Evolutionary conservation across 1,284 basidiomycete species (phyloP), one percentile per base, ranked within the genome.

Genomic region (Microbotryum lychnidis-dioicae): DNA sequence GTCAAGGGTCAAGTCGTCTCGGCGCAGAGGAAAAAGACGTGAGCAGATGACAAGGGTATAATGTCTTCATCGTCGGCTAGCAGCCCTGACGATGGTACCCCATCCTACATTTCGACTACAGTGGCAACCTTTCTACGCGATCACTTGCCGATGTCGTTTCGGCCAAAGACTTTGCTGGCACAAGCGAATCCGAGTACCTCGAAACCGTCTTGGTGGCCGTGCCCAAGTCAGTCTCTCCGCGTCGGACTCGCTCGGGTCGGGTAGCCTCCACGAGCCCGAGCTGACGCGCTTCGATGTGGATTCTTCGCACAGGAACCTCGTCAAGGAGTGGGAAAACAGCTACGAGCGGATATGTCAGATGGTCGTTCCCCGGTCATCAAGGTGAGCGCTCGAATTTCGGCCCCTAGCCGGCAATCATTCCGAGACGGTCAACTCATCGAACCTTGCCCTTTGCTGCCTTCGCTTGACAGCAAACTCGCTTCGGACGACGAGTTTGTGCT

Each of bases 311-410:
- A 96, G 92, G 77, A 86, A 83, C 72, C 77, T 84, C 20, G 79
- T 83, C 50, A 96, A 94, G 75, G 89, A 92, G 25, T 99, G 94
- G 93, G 85, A 84, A 67, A 72, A 78, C 29, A 87, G 84, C 71
- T 99, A 99, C 74, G 96, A 99, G 79, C 82, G 87, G 52, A 76
- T 99, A 57, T 81, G 89, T 0, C 69, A 80, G 31, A 92, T 97
- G 89, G 87, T 98, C 2, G 96, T 99, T 1, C 96, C 96, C n/a
- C 83, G 96, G 61, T 94, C 91, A 49, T 87, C 92, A 53, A 81
- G 78, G 91, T 91, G 76, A 71, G 83, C 79, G 1, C 16, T 56
- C 29, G 1, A 20, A 21, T 9, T 23, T 51, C 47, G 14, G 37
- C 27, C 37, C 37, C 37, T 37, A 42, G 37, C 37, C 18, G 6